phyloP scores from a whole-genome alignment of 2,329 filamentous ascomycete species.

The Colletotrichum camelliae region DNA sequence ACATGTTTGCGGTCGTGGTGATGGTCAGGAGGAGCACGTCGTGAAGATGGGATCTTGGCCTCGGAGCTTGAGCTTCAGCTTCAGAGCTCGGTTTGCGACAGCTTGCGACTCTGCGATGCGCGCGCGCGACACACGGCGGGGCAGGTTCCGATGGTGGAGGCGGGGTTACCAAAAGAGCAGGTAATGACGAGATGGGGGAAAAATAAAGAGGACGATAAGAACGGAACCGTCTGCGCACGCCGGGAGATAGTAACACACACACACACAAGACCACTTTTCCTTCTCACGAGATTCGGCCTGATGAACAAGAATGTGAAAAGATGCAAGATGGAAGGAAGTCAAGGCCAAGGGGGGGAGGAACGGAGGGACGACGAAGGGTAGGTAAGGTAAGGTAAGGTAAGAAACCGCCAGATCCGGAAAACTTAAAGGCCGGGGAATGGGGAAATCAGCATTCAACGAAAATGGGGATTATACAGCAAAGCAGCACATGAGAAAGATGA shows the following conservation, averaged over 20 bases:
- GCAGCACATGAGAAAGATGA: background rate
- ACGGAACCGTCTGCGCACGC: background rate
- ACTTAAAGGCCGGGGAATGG: background rate
- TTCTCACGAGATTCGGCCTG: background rate
- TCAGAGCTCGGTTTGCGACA: background rate
- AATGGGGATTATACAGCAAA: background rate
- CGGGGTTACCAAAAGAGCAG: background rate
- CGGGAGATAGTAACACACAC: background rate
- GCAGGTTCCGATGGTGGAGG: slow-evolving; percentile 17
- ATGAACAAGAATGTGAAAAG: background rate
- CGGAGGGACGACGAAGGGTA: background rate
- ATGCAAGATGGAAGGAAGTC: background rate
- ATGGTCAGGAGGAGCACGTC: background rate
- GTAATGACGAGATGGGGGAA: background rate
- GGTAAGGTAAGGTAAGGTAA: background rate
- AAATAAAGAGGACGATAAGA: background rate
- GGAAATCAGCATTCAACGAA: background rate
- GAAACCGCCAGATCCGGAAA: background rate
- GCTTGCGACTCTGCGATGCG: background rate
- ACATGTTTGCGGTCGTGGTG: slow-evolving; percentile 6
- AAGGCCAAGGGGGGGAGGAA: background rate
- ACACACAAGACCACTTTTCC: background rate
- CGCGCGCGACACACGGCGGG: background rate
- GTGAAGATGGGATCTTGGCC: background rate
- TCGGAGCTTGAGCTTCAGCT: background rate